These are phyloP conservation scores for Rhypophila decipiens DNA, from an alignment of 495 filamentous ascomycete species.

Conservation along the genomic window DNA sequence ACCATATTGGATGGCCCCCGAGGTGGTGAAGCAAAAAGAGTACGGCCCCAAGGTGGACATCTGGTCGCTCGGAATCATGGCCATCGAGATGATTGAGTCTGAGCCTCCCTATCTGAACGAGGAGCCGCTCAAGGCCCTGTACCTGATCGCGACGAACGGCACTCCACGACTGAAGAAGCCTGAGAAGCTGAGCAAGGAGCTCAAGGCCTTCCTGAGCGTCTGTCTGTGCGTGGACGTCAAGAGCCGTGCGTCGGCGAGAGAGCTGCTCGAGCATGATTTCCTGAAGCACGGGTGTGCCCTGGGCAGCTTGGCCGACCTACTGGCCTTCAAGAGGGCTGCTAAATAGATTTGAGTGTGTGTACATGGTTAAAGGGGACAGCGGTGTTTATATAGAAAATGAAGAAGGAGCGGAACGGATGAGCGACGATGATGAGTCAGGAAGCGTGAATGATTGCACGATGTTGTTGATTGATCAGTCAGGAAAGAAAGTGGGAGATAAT, in stretches of 20 bases:
- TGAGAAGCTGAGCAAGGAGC: conserved; percentile 90
- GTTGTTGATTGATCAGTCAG: no score
- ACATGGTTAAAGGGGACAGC: no score
- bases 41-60: conserved; percentile 98
- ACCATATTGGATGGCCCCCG: conserved; percentile 99
- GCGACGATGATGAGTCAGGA: no score
- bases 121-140: conserved; percentile 93
- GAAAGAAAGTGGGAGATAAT: no score
- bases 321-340: conserved; percentile 61
- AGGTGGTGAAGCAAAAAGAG: conserved; percentile 98
- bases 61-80: conserved; percentile 99
- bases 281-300: conserved; percentile 72
- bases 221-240: conserved; percentile 96
- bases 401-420: no score
- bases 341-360: no score
- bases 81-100: conserved; percentile 99
- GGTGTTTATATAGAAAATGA: no score
- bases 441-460: no score
- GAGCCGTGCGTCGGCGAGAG: conserved; percentile 82
- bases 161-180: conserved; percentile 96
- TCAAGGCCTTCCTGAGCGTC: conserved; percentile 91
- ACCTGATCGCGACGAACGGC: conserved; percentile 95
- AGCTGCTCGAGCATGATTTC: conserved; percentile 77
- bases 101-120: conserved; percentile 97
- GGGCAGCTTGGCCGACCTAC: conserved; percentile 72